A percentile compares a stretch with the other conserved stretches of the same genome.
Conservation (phyloP, 352 stramenopile species). For the Phytophthora melonis region DNA sequence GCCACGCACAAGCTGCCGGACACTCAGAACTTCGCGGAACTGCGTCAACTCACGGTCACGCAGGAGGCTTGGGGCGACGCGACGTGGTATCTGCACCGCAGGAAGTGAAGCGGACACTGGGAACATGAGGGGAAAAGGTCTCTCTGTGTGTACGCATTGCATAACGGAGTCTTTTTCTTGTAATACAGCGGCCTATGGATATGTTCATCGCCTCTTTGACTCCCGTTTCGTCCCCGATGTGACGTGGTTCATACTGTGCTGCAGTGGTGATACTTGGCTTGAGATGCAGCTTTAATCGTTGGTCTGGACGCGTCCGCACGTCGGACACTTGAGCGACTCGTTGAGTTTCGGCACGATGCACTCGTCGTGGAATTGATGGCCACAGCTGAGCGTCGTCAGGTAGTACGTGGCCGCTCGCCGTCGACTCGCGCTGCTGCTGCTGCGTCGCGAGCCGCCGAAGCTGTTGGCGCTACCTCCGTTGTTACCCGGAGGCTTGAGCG, state of each 20-base stretch:
- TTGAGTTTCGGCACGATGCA: conserved; percentile 86
- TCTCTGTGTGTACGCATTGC: conserved; percentile 15
- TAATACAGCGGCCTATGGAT: conserved; percentile 44
- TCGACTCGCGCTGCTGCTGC: conserved; percentile 31
- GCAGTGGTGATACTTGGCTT: conserved; percentile 8
- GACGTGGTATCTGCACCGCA: conserved; percentile 66
- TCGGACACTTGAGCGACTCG: conserved; percentile 71
- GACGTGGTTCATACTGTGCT: conserved; percentile 36
- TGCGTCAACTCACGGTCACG: conserved; percentile 54
- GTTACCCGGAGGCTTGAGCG: conserved; percentile 11
- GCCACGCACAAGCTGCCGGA: conserved; percentile 65
- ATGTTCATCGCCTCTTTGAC: conserved; percentile 21
- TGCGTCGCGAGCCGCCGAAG: conserved; percentile 17
- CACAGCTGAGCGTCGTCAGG: conserved; percentile 75
- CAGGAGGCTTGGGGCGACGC: conserved; percentile 70
- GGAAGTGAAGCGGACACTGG: conserved; percentile 33
- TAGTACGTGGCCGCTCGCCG: conserved; percentile 56
- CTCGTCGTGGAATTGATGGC: conserved; percentile 87
- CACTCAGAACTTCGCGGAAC: conserved; percentile 51
- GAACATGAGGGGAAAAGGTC: conserved; percentile 10
- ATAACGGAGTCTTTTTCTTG: conserved; percentile 22
- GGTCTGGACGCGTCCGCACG: conserved; percentile 52
- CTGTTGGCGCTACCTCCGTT: conserved; percentile 16
- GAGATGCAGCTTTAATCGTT: conserved; percentile 29
- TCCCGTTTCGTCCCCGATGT: conserved; percentile 17